Evolutionary conservation across 163 green algal species (phyloP), one percentile per base, ranked within the genome.

Genomic region (Chloromonas sp.): DNA sequence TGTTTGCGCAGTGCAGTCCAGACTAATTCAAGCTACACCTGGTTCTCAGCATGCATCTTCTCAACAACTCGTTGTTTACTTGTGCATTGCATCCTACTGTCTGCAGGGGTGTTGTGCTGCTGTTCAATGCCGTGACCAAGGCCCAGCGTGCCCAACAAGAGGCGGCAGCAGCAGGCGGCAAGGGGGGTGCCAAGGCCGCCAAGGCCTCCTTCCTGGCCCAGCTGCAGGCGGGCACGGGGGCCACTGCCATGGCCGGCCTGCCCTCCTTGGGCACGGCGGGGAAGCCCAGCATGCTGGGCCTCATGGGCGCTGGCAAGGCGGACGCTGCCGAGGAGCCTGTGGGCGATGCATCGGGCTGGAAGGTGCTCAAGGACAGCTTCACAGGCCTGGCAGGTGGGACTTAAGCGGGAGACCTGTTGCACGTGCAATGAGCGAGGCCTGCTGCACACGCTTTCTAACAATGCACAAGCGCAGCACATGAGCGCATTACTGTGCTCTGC

Each of bases 111-210:
- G 95, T 98, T 76, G 95, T 98, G 83, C 85, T 93, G 60, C 91
- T 98, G 70, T 98, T 98, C 91, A 98, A 98, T 79, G 95, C 95
- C 0, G 91, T 98, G 8, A 88, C 91, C 70, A 95, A 94, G 81
- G 93, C 95, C 0, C 87, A 91, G 79, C 89, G 93, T 77, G 93
- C 95, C 0, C 87, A 91, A 76, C 89, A 90, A 82, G 81, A 89
- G 61, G 84, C 81, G 80, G 79, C 79, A 81, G 79, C 58, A 8
- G 70, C 36, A 2, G 78, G n/a, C 60, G 81, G n/a, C 81, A 85
- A 86, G 60, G 87, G 92, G 59, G 78, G 85, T 2, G 87, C 86
- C 5, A 93, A 92, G 81, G 84, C 94, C 0, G 90, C 83, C 84
- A 93, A 93, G 70, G 88, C 88, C 14, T 88, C 89, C 36, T 93